These are phyloP conservation scores for Discostella stelligera DNA, from an alignment of 352 stramenopile species.

Conservation along the genomic window DNA sequence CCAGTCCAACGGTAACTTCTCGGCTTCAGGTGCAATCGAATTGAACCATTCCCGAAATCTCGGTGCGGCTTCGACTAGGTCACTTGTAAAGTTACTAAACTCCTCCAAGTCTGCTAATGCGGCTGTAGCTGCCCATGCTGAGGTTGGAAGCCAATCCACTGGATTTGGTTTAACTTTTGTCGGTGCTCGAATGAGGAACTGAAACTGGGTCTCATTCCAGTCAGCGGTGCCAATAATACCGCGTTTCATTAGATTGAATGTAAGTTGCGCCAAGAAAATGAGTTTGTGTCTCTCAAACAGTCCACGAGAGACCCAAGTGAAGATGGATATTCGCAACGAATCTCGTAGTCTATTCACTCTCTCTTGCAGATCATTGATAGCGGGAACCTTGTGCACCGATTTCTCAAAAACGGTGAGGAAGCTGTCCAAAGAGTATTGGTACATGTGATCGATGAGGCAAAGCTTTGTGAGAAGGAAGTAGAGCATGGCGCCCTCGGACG, in stretches of 20 bases:
- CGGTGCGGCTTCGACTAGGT: slow-evolving; percentile 92
- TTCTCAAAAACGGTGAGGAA: slow-evolving; percentile 98
- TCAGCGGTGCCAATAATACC: slow-evolving; percentile 91
- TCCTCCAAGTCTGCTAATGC: slow-evolving; percentile 91
- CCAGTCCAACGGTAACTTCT: slow-evolving; percentile 97
- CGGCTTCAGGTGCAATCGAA: slow-evolving; percentile 90
- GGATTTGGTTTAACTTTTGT: slow-evolving; percentile 83
- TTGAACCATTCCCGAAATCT: slow-evolving; percentile 99
- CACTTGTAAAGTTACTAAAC: slow-evolving; percentile 94
- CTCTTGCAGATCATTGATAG: slow-evolving; percentile 87
- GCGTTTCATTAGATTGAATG: slow-evolving; percentile 96
- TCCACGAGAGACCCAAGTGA: slow-evolving; percentile 93
- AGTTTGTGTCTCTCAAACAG: slow-evolving; percentile 96
- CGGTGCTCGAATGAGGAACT: slow-evolving; percentile 91
- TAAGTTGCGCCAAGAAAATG: slow-evolving; percentile 95
- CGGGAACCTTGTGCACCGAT: slow-evolving; percentile 88
- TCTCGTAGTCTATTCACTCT: slow-evolving; percentile 90
- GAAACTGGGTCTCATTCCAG: slow-evolving; percentile 93
- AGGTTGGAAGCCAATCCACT: slow-evolving; percentile 89
- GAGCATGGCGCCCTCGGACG: slow-evolving; percentile 93
- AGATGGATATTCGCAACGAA: slow-evolving; percentile 94
- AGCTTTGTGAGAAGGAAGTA: slow-evolving; percentile 97
- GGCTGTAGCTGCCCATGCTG: slow-evolving; percentile 89
- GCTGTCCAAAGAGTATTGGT: slow-evolving; percentile 95
- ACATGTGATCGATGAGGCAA: slow-evolving; percentile 96